Base-by-base conservation (phyloP, 139 green algal genomes). In the Volvox africanus region DNA sequence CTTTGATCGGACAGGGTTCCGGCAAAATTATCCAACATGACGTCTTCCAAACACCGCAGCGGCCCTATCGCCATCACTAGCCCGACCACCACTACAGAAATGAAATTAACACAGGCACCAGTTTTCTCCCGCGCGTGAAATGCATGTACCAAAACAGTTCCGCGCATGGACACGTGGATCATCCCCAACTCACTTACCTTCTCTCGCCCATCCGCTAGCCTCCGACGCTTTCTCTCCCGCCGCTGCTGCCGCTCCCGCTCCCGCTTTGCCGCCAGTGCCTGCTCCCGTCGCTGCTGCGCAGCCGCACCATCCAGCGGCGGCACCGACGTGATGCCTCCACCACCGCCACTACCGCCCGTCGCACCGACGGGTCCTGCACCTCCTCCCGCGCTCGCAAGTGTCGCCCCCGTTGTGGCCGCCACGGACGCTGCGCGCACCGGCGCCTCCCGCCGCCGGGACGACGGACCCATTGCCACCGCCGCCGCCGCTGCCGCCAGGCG, bases 231-330 rank as follows among this genome's bases (percentile, higher is more conserved):
- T 21, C 20, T 30, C 86, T 84, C 50, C 86, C 73, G 50, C 73
- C 50, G 71, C 50, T 32, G 50, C 71, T 67, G 86, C 30, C 86
- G 86, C 44, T 90, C 86, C 30, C 30, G 18, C 73, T 90, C 86
- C 2, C 86, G 86, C n/a, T 77, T 71, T 22, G 26, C 55, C n/a
- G 50, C 69, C 26, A 89, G 69, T 28, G 44, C 69, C 85, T 82
- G 22, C 17, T 89, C 67, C 67, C 83, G 67, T 22, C 37, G 36
- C 65, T 21, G 69, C 68, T 73, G 73, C n/a, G 61, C 61, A 30
- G 61, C 81, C 81, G 81, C 81, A 33, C 32, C 22, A 26, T 84
- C 22, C 37, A 82, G 18, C 78, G 9, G 78, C 18, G 36, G 36
- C 78, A 35, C 78, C 78, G 78, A n/a, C 76, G 13, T 2, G 16